These are phyloP conservation scores for Syzygium aqueum DNA, from an alignment of 345 rosid genomes.

Conservation along the genomic window DNA sequence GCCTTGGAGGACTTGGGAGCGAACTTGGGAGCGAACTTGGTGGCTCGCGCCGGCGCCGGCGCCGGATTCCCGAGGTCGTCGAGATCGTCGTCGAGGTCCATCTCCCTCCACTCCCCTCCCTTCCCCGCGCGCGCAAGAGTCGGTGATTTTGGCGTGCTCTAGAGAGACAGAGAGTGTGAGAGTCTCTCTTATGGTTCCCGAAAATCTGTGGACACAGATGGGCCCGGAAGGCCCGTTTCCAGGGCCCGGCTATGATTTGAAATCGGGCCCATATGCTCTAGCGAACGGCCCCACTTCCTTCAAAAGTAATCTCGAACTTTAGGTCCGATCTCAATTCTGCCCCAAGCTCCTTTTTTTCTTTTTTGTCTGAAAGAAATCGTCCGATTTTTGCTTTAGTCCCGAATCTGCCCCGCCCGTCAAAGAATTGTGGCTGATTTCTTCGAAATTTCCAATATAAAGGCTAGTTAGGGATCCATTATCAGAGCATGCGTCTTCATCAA, in stretches of 20 bases:
- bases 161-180: not conserved
- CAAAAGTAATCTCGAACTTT: not conserved
- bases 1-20: slow-evolving; percentile 34
- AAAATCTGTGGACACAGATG: not conserved
- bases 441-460: not conserved
- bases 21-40: slow-evolving; percentile 63
- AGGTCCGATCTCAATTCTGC: not conserved
- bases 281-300: not conserved
- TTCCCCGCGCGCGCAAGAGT: not conserved
- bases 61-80: slow-evolving; percentile 19
- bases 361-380: too few relatives aligned
- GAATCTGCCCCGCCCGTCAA: fast-evolving
- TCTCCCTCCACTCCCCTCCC: not conserved
- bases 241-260: not conserved
- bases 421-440: not conserved
- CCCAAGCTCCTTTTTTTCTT: too few relatives aligned
- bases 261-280: not conserved
- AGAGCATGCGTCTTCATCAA: not conserved
- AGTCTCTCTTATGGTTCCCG: not conserved
- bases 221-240: not conserved
- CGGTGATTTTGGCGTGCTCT: not conserved
- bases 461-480: not conserved
- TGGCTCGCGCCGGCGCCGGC: slow-evolving; percentile 30
- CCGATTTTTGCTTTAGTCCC: not conserved
- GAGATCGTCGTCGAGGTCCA: slow-evolving; percentile 76